Evolutionary conservation across 148 eudicot genomes (phyloP), one percentile per base, ranked within the genome.

Genomic region (Spergularia marina): DNA sequence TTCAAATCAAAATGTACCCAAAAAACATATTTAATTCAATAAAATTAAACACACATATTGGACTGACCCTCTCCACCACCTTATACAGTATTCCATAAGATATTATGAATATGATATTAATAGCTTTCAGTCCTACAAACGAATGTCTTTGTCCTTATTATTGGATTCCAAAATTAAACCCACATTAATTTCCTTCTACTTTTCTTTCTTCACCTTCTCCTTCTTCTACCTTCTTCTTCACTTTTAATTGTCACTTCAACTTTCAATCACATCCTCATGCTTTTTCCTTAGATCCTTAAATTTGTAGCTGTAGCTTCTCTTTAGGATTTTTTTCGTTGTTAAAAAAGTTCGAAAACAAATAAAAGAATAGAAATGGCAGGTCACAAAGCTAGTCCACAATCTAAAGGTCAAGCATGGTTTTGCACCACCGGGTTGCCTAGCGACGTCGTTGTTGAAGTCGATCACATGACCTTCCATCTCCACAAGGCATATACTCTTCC

Each of bases 361-460:
- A 11, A 12, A 53, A 17, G 15, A 11, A 6, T 0, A 47, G 74
- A 63, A 78, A 91, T 91, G 98, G 89, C 89, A 5, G 59, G 84
- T 57, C 90, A 85, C 7, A 90, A 81, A 49, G 70, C 86, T 39
- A 62, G 10, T 76, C 17, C 55, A 10, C 88, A 77, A 21, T 80
- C 90, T 57, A 94, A 86, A 79, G 92, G 94, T 65, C 97, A 94
- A 86, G 97, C 98, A 73, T 94, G 98, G 98, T 92, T 92, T 74
- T 90, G 98, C 75, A 90, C 93, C 64, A 92, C 93, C 10, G 93
- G 96, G 11, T 79, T 92, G 47, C 96, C 98, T 0, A 90, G 90
- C 78, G 98, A 92, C 68, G 77, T 92, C 36, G 82, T 87, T 16
- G 80, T 94, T 36, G 94, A 91, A 77, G 97, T 91, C 44, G 89